Base-by-base conservation (phyloP, 1,139 yeast species). In the Geotrichum histeridarum region DNA sequence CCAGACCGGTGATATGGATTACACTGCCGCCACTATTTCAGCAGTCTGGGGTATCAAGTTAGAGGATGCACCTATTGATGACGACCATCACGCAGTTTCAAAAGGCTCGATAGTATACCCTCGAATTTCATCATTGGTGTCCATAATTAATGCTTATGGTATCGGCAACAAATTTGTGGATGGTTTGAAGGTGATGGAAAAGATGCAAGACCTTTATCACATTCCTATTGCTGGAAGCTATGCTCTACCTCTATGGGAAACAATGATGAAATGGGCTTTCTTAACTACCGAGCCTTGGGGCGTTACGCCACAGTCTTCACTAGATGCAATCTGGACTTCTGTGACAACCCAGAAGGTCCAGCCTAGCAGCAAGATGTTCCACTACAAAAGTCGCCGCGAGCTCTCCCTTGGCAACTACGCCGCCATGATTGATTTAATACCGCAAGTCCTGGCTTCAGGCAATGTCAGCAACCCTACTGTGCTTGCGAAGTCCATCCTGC, bases 81-180 rank as follows among this genome's bases (percentile, higher is more conserved):
- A 32, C 14, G 47, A 43, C 2, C 36, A 43, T 18, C 33, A 30
- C 31, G 27, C 42, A 46, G 33, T 46, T 4, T 45, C 43, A 12
- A 30, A 27, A 9, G 57, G 54, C 17, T 60, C 70, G 6, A 53
- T 50, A 2, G 38, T 60, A 30, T 61, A 61, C 54, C 72, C 73
- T 8, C 55, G 52, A 11, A 18, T 56, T 6, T 56, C 66, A 12
- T 63, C 73, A 2, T 57, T 70, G n/a, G 51, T 62, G 2, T 61
- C 71, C n/a, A 59, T 71, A 17, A 56, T 68, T 12, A 63, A 68
- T 41, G 66, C 68, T 3, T 69, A 61, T 55, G 69, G 67, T 2
- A 59, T 59, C 58, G 65, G 65, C 53, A 61, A 59, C 42, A 57
- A 59, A 38, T 54, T 68, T 12, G 56, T 54, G 2, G 65, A 62